Evolutionary conservation across 495 filamentous ascomycete genomes (phyloP), one percentile per base, ranked within the genome.

Genomic region (Astrocystis sublimbata): DNA sequence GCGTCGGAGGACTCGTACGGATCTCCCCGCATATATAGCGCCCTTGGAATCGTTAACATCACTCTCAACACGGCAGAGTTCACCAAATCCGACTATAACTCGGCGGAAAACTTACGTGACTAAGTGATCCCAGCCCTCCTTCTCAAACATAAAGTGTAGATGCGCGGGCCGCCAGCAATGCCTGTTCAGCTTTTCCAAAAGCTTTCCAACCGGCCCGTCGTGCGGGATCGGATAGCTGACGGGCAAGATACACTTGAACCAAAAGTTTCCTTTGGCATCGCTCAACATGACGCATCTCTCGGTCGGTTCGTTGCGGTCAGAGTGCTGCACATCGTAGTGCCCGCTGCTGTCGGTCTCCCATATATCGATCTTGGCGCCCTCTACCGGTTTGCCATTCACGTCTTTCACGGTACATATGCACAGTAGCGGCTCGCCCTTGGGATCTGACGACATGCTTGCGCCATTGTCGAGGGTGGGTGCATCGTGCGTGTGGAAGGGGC

Each of bases 61-160:
- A 63, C 19, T 26, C 49, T 62, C 40, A 36, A 26, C 13, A 31
- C 21, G 45, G 57, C 31, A 66, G 17, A 46, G 41, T 41, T 4
- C 17, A 49, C 52, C 31, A 17, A 5, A 9, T 9, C 45, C 19
- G 35, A 19, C 26, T 52, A 54, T 31, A 47, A 53, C 56, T 21
- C 26, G 24, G 13, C 21, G 45, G 36, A 42, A 17, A n/a, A 84
- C 87, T 62, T 75, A 92, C 89, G 93, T 97, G 67, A 97, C 86
- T 66, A 97, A 78, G 68, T 89, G 83, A 75, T 96, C 92, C 73
- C 88, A 96, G 0, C 92, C 74, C 33, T 81, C 77, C 79, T 92
- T 96, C 73, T 88, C 84, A 75, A 97, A 96, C 90, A 96, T 94
- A 69, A 96, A 97, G 77, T 97, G 93, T 81, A 97, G 87, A 79